A percentile compares a stretch with the other conserved stretches of the same genome.
Evolutionary conservation across 768 basidiomycete species (phyloP).

Genomic region (Boletus coccyginus): DNA sequence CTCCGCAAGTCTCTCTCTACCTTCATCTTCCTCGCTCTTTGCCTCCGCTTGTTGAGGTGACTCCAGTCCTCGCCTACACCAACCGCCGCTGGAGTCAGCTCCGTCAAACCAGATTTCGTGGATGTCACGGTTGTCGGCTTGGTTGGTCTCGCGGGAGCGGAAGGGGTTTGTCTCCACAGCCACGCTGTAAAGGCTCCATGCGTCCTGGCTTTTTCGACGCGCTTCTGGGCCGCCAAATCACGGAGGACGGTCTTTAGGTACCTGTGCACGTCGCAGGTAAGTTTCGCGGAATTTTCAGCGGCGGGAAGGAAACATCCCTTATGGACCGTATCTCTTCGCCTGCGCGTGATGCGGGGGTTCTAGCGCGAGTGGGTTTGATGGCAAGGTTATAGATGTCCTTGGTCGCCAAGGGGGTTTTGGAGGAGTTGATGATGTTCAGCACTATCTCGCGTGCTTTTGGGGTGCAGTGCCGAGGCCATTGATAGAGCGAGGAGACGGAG

Average conservation of each 20-base stretch:
- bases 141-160: background rate
- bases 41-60: slow-evolving; percentile 57
- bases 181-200: slow-evolving; percentile 36
- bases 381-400: slow-evolving; percentile 27
- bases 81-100: slow-evolving; percentile 26
- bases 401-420: slow-evolving; percentile 24
- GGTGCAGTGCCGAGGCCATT: slow-evolving; percentile 23
- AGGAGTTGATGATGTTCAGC: slow-evolving; percentile 19
- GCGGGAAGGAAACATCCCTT: slow-evolving; percentile 33
- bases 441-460: slow-evolving; percentile 21
- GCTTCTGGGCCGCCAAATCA: slow-evolving; percentile 39
- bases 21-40: slow-evolving; percentile 43
- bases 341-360: slow-evolving; percentile 36
- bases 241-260: slow-evolving; percentile 59
- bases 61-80: slow-evolving; percentile 44
- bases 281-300: too few species aligned
- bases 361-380: slow-evolving; percentile 8
- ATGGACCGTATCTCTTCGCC: slow-evolving; percentile 55
- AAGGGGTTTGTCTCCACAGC: slow-evolving; percentile 34
- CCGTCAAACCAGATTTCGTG: background rate
- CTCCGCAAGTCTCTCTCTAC: slow-evolving; percentile 41
- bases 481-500: slow-evolving; percentile 18
- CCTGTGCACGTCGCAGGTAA: slow-evolving; percentile 27
- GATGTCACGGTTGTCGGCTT: background rate
- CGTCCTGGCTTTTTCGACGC: slow-evolving; percentile 42